A percentile compares a stretch with the other conserved stretches of the same genome.
These are phyloP conservation scores for Amanita subjunquillea DNA, from an alignment of 768 basidiomycete species.

Conservation along the genomic window DNA sequence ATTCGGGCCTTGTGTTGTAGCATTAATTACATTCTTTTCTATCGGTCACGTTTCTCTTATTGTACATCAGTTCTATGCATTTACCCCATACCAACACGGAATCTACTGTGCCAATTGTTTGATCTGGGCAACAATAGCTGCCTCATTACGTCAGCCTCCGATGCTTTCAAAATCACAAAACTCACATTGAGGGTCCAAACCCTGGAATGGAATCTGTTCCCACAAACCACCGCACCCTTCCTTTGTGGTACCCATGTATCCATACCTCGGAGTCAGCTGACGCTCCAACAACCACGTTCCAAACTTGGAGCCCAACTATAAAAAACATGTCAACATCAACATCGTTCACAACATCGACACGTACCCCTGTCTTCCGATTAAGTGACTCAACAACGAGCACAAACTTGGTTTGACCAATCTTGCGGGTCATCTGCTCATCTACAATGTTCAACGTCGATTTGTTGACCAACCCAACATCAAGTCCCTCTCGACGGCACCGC, in stretches of 20 bases:
- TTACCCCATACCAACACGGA: not conserved
- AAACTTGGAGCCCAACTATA: conserved; percentile 66
- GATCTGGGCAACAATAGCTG: conserved; percentile 43
- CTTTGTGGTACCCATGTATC: conserved; percentile 71
- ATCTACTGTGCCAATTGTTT: conserved; percentile 31
- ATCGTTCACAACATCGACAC: conserved; percentile 7
- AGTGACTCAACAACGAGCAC: conserved; percentile 80
- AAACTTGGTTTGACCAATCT: conserved; percentile 66
- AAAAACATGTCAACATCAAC: not conserved
- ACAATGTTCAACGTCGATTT: conserved; percentile 77
- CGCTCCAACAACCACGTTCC: conserved; percentile 86
- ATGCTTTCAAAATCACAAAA: conserved; percentile 6
- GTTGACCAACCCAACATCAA: conserved; percentile 81
- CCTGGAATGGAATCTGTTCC: conserved; percentile 80
- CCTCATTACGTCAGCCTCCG: conserved; percentile 11
- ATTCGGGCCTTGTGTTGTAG: too few relatives aligned
- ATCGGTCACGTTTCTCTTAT: not conserved
- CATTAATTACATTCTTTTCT: not conserved
- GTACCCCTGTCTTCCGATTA: conserved; percentile 81
- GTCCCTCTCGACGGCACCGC: conserved; percentile 55
- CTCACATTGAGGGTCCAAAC: conserved; percentile 66
- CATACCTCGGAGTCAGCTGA: conserved; percentile 67
- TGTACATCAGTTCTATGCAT: not conserved
- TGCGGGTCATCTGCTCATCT: conserved; percentile 67
- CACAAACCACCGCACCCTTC: conserved; percentile 64